A percentile compares a stretch with the other conserved stretches of the same genome.
Conservation (phyloP, 106 monocot genomes). For the Alisma plantagoaquatica region DNA sequence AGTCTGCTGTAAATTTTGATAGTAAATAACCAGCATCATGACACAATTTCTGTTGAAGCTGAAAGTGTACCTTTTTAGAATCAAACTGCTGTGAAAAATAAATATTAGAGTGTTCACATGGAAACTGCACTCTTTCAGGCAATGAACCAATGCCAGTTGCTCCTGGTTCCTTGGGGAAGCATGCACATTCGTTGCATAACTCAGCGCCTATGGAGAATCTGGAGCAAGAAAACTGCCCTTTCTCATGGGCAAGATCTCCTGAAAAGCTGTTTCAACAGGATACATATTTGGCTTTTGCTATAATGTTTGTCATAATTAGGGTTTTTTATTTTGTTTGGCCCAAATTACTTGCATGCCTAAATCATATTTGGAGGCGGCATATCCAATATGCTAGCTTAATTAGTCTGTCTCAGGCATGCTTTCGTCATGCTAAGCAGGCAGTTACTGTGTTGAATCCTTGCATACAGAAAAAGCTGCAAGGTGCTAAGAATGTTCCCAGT, state of each 20-base stretch:
- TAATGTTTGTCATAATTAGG: constrained; percentile 35
- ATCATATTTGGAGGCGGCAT: constrained; percentile 40
- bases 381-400: constrained; percentile 14
- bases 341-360: constrained; percentile 27
- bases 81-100: too few relatives aligned
- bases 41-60: too few relatives aligned
- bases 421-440: constrained; percentile 28
- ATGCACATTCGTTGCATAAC: constrained; percentile 8
- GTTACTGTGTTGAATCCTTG: constrained; percentile 27
- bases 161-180: constrained; percentile 11
- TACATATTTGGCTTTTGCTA: constrained; percentile 32
- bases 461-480: constrained; percentile 44
- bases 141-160: constrained; percentile 25
- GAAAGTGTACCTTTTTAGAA: too few relatives aligned
- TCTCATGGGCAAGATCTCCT: constrained; percentile 89
- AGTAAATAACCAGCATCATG: too few relatives aligned
- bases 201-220: constrained; percentile 11
- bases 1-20: too few relatives aligned
- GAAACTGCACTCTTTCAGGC: constrained; percentile 28
- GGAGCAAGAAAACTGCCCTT: constrained; percentile 61
- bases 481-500: constrained; percentile 48
- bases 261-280: constrained; percentile 50
- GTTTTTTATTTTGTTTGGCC: constrained; percentile 46
- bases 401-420: constrained; percentile 20
- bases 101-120: too few relatives aligned